phyloP scores from a whole-genome alignment of 139 green algal species.

The Parachlorella kessleri region DNA sequence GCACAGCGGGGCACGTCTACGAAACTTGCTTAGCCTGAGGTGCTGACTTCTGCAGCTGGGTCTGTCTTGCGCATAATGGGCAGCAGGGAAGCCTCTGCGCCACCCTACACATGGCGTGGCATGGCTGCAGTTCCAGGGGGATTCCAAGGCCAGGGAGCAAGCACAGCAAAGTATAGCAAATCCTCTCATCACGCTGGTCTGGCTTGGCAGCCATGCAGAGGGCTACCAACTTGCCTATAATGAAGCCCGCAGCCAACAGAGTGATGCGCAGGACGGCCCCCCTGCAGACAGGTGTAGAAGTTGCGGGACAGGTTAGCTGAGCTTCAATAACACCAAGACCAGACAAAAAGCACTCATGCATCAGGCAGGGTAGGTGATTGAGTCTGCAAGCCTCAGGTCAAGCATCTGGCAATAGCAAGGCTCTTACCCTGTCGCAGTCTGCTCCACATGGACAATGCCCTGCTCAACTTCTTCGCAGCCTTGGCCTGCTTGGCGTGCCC shows the following conservation, averaged over 20 bases:
- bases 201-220: too few relatives aligned
- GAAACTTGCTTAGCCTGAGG: too few relatives aligned
- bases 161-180: background rate
- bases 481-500: constrained; percentile 69
- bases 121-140: too few relatives aligned
- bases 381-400: background rate
- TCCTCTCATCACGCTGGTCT: background rate
- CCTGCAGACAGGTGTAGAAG: background rate
- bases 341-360: too few relatives aligned
- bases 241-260: constrained; percentile 89
- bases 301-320: background rate
- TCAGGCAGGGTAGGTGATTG: background rate
- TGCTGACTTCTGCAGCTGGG: too few relatives aligned
- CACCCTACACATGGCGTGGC: background rate
- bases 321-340: background rate
- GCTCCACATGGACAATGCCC: constrained; percentile 68
- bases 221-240: constrained; percentile 77
- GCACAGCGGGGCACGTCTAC: too few relatives aligned
- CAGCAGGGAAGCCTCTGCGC: background rate
- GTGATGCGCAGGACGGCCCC: constrained; percentile 72
- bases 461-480: constrained; percentile 86
- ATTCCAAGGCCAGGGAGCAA: background rate
- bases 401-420: background rate
- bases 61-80: background rate
- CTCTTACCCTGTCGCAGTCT: constrained; percentile 41